Base-by-base conservation (phyloP, 306 rosid genomes). In the Ormosia emarginata region DNA sequence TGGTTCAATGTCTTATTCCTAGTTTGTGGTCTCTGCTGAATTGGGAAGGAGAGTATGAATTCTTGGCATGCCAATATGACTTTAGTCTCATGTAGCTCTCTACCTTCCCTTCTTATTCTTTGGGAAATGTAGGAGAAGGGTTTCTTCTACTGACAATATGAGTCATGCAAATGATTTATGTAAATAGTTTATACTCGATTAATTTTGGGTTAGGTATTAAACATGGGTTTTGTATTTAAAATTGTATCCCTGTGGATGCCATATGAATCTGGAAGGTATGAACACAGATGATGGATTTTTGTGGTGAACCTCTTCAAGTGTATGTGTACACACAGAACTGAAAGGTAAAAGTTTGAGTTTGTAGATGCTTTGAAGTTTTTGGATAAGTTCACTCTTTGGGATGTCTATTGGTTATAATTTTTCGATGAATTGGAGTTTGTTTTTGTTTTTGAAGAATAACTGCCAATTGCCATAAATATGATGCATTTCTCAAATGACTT, bases 321-420 rank as follows among this genome's bases (percentile, higher is more conserved):
- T 15, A 17, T 61, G 57, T 67, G 47, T 4, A 34, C 18, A 4
- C 9, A 5, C 79, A 15, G 47, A 40, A 32, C 4, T 18, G 32
- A 64, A 39, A 8, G 61, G 67, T 36, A 37, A 11, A 24, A 24
- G 5, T 24, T 61, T 81, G 63, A 80, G 75, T 6, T 8, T 14
- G 11, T 59, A 8, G 33, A n/a, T 33, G 47, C 57, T 70, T 70
- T 69, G 15, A 52, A 70, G 59, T 56, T 64, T 65, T 56, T 41
- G 44, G 49, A 84, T 68, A 52, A 52, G 59, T 68, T 61, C 15
- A 18, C 13, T 30, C 66, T 50, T 74, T 55, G 71, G 76, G 82
- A 63, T 81, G 34, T 55, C 75, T 63, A 30, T 44, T 63, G 75
- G 59, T 76, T 75, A 17, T 61, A 10, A 11, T 40, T 84, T 61